Conservation (phyloP, 2,329 filamentous ascomycete genomes). For the Lachnellula suecica region DNA sequence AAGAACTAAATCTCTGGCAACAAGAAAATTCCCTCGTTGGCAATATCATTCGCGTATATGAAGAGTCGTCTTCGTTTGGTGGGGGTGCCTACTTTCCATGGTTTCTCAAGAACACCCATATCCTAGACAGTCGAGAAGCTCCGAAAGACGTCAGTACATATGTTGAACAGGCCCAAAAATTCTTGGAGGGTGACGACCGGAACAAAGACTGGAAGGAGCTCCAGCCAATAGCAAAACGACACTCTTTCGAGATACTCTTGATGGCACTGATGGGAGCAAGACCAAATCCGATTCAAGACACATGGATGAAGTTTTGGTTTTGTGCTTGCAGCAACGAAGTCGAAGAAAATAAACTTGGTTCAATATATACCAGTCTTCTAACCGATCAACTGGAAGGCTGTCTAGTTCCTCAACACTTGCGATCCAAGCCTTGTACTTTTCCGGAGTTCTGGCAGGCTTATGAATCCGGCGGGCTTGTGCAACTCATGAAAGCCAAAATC, state of each 20-base stretch:
- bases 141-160: constrained; percentile 1
- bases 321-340: constrained; percentile 2
- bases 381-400: neutral
- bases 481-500: constrained; percentile 4
- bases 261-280: constrained; percentile 1
- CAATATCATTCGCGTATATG: neutral
- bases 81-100: neutral
- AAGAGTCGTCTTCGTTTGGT: neutral
- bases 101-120: constrained; percentile 2
- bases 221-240: constrained; percentile 1
- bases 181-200: constrained; percentile 1
- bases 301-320: constrained; percentile 2
- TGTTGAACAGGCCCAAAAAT: constrained; percentile 2
- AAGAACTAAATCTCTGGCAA: neutral
- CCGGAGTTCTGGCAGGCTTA: constrained; percentile 4
- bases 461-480: constrained; percentile 1
- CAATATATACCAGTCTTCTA: constrained; percentile 5
- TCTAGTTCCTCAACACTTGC: neutral
- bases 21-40: neutral
- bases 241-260: constrained; percentile 3
- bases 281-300: constrained; percentile 3
- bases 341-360: constrained; percentile 3
- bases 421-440: constrained; percentile 4
- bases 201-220: constrained; percentile 3
- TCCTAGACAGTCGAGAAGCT: constrained; percentile 1